These are phyloP conservation scores for Yarrowia bubula DNA, from an alignment of 805 yeast species.

Conservation along the genomic window DNA sequence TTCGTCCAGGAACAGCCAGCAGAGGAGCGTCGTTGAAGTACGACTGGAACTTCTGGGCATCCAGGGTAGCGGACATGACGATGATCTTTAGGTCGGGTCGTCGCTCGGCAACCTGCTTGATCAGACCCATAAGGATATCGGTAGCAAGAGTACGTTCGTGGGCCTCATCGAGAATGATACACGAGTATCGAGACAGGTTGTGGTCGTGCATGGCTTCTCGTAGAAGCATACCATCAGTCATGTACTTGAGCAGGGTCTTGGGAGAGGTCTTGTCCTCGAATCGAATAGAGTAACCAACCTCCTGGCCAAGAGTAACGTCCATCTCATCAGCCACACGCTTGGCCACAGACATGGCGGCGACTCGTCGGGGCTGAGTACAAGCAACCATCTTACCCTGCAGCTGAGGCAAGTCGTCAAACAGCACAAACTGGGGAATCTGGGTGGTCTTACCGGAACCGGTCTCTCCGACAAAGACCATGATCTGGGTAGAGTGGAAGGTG, in stretches of 20 bases:
- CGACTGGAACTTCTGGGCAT: conserved; percentile 90
- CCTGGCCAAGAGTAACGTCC: conserved; percentile 90
- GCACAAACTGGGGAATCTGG: conserved; percentile 94
- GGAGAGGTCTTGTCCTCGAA: conserved; percentile 84
- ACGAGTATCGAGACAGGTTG: conserved; percentile 71
- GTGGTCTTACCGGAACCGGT: conserved; percentile 99
- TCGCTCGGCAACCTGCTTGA: conserved; percentile 75
- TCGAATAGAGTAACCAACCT: conserved; percentile 93
- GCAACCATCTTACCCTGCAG: conserved; percentile 81
- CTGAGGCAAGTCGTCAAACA: conserved; percentile 90
- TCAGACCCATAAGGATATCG: conserved; percentile 91
- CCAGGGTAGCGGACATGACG: conserved; percentile 96
- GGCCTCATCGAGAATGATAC: conserved; percentile 94
- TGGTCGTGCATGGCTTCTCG: conserved; percentile 98
- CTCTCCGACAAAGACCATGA: conserved; percentile 98
- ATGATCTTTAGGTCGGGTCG: conserved; percentile 88
- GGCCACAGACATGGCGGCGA: conserved; percentile 98
- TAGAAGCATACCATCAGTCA: conserved; percentile 98
- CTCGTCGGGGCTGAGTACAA: conserved; percentile 95
- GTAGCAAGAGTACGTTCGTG: conserved; percentile 97
- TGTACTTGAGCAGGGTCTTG: conserved; percentile 83
- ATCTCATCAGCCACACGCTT: conserved; percentile 95
- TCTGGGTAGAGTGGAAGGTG: conserved; percentile 82
- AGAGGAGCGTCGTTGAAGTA: conserved; percentile 91
- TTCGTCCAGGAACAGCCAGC: conserved; percentile 96